A percentile compares a stretch with the other conserved stretches of the same genome.
Evolutionary conservation across 2,329 filamentous ascomycete genomes (phyloP).

Genomic region (Colletotrichum australisinense): DNA sequence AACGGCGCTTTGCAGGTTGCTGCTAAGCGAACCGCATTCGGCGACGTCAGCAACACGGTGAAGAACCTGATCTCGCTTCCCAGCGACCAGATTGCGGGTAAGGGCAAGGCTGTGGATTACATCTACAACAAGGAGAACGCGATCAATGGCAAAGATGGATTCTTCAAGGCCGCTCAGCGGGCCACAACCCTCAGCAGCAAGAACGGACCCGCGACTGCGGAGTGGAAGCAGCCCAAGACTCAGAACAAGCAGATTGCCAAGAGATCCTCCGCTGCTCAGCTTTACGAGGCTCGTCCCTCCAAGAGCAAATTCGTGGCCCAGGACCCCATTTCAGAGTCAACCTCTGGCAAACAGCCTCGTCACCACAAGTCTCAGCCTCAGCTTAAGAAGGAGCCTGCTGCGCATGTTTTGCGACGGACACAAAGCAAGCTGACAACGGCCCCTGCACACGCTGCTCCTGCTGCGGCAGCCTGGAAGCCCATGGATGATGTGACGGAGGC

Average conservation of each 20-base stretch:
- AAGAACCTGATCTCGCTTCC: conserved; percentile 42
- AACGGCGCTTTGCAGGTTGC: conserved; percentile 70
- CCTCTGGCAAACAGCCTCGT: conserved; percentile 48
- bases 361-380: conserved; percentile 67
- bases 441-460: neutral
- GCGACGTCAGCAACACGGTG: conserved; percentile 81
- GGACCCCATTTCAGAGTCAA: conserved; percentile 7
- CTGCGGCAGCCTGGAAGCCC: conserved; percentile 25
- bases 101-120: conserved; percentile 50
- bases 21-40: conserved; percentile 83
- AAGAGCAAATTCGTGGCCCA: conserved; percentile 31
- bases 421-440: conserved; percentile 54
- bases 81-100: conserved; percentile 43
- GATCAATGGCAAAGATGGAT: conserved; percentile 38
- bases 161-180: conserved; percentile 38
- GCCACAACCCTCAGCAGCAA: conserved; percentile 30
- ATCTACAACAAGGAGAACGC: conserved; percentile 42
- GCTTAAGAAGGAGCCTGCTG: conserved; percentile 52
- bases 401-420: conserved; percentile 53
- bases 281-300: conserved; percentile 19
- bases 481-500: conserved; percentile 53
- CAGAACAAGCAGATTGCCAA: conserved; percentile 29
- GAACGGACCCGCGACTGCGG: conserved; percentile 8
- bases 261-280: conserved; percentile 24
- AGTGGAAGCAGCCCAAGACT: conserved; percentile 32